Evolutionary conservation across 805 yeast genomes (phyloP).

Genomic region (Saccharomyces kudriavzevii): DNA sequence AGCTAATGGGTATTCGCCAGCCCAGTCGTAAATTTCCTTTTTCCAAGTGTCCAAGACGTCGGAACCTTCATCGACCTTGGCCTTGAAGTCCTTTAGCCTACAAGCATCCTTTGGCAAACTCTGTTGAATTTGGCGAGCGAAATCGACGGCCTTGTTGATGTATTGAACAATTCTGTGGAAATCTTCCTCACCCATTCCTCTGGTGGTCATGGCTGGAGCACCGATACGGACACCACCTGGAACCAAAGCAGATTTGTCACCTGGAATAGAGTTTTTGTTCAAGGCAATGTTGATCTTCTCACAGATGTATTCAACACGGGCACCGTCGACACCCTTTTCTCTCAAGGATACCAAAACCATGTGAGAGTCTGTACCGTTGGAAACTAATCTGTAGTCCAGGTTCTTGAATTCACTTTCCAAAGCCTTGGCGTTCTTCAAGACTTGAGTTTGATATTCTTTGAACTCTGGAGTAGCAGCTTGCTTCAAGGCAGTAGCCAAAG

Average conservation of each 20-base stretch:
- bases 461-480: conserved; percentile 90
- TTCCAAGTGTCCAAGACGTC: conserved; percentile 61
- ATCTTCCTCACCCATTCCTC: conserved; percentile 88
- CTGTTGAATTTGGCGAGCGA: conserved; percentile 68
- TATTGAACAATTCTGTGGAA: conserved; percentile 71
- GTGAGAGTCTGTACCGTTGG: conserved; percentile 95
- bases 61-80: conserved; percentile 61
- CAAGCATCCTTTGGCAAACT: conserved; percentile 85
- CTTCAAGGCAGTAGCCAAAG: conserved; percentile 91
- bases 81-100: conserved; percentile 93
- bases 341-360: conserved; percentile 86
- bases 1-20: conserved; percentile 72
- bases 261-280: conserved; percentile 96
- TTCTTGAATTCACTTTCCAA: conserved; percentile 67
- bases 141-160: conserved; percentile 70
- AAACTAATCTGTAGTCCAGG: conserved; percentile 73
- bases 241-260: conserved; percentile 91
- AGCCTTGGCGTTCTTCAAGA: conserved; percentile 77
- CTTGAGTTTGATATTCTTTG: conserved; percentile 82
- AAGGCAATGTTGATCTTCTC: conserved; percentile 92
- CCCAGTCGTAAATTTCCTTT: conserved; percentile 82
- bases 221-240: conserved; percentile 98
- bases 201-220: conserved; percentile 97
- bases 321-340: conserved; percentile 90
- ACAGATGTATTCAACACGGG: conserved; percentile 90